Base-by-base conservation (phyloP, 352 stramenopile species). In the Globisporangium mamillatum region DNA sequence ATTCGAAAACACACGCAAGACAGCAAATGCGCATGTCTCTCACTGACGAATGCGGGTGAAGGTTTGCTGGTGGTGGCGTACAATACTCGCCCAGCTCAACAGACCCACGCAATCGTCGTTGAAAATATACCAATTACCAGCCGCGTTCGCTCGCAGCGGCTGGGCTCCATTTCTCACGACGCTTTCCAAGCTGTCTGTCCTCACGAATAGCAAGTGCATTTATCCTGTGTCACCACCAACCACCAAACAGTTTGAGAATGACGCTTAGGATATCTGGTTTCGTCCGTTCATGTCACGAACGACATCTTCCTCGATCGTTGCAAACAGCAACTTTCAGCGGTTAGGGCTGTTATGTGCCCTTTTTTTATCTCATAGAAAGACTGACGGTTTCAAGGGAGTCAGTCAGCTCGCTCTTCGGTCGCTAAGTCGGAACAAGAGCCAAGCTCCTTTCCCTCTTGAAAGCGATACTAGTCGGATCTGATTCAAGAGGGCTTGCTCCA, bases 131-230 rank as follows among this genome's bases (percentile, higher is more conserved):
- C 12, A 48, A 16, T 46, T 20, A 48, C 38, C 44, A 24, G 18
- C 20, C 10, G 32, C n/a, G n/a, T 62, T 62, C 56, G 32, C 56
- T 62, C n/a, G 32, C 8, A 62, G 56, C 32, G 20, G 56, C 56
- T 62, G 56, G 56, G 7, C 32, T 62, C 56, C 41, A 32, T 27
- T 56, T 56, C 50, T 56, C 50, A 24, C 38, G 38, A 52, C 12
- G 38, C 1, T 24, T 24, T 52, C 20, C 18, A 18, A 25, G 46
- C 4, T 55, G 18, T 25, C 22, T 56, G 22, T 56, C 50, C 50
- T 56, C 50, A 18, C n/a, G 9, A 27, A 55, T 4, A 27, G 48
- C 48, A 3, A 54, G n/a, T 7, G n/a, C 44, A 60, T 24, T 16
- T 44, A 41, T 41, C 18, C 54, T 41, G 27, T 60, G 54, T 25